A percentile compares a stretch with the other conserved stretches of the same genome.
phyloP scores from a whole-genome alignment of 2,329 filamentous ascomycete genomes.

The Chaetomiaceae sp. region DNA sequence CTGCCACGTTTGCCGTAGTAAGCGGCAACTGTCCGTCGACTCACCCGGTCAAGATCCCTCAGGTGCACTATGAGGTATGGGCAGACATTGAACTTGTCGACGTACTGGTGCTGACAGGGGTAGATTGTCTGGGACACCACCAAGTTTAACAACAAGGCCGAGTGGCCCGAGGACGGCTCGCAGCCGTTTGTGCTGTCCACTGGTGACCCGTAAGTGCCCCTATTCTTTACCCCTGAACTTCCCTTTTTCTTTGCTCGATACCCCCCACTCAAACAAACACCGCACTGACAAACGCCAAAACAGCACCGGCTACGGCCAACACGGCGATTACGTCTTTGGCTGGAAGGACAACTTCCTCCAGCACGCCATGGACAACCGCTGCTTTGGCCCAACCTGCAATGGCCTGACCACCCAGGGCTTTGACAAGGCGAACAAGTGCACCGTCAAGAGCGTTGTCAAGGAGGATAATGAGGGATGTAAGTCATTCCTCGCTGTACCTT shows the following conservation, averaged over 20 bases:
- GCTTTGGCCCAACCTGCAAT: slow-evolving; percentile 22
- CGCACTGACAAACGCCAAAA: not conserved
- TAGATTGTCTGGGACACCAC: slow-evolving; percentile 26
- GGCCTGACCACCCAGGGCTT: slow-evolving; percentile 22
- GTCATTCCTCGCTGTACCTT: slow-evolving; percentile 2
- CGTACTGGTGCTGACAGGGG: not conserved
- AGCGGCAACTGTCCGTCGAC: slow-evolving; percentile 29
- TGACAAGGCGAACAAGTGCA: slow-evolving; percentile 32
- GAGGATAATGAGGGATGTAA: slow-evolving; percentile 34
- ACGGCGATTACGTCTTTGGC: slow-evolving; percentile 33
- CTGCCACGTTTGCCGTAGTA: slow-evolving; percentile 34
- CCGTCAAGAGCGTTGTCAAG: slow-evolving; percentile 26
- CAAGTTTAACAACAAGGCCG: slow-evolving; percentile 31
- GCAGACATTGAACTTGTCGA: not conserved
- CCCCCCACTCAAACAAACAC: too few species aligned
- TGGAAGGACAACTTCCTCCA: slow-evolving; percentile 32
- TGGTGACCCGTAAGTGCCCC: slow-evolving; percentile 21
- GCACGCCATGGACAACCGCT: slow-evolving; percentile 29
- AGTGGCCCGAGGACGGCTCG: slow-evolving; percentile 33
- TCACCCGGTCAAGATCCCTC: slow-evolving; percentile 27
- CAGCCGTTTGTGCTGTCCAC: slow-evolving; percentile 30
- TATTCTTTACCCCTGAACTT: not conserved
- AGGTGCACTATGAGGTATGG: slow-evolving; percentile 35
- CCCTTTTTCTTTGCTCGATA: not conserved
- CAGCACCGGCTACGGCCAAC: slow-evolving; percentile 29